Evolutionary conservation across 2,329 filamentous ascomycete species (phyloP), one percentile per base, ranked within the genome.

Genomic region (Aspergillus quadricinctus): DNA sequence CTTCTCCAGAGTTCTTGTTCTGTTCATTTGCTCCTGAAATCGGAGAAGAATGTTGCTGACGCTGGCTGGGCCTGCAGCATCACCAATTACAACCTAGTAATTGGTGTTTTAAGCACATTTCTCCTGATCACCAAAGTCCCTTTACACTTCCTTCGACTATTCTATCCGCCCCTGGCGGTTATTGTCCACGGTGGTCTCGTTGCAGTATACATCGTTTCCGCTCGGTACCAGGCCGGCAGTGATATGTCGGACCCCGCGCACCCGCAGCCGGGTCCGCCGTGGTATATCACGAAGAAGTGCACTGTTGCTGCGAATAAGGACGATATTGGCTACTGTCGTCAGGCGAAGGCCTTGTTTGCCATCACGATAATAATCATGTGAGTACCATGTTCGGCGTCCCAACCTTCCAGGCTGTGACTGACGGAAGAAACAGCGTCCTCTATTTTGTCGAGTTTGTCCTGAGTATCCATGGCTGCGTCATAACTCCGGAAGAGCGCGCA

Each of bases 261-360:
- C 58, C 75, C 73, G 3, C 81, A 84, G 59, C 73, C 75, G 7
- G 83, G 84, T 31, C 70, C 82, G 19, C 83, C 84, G 7, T 87
- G 84, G 84, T 86, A 86, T 66, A 81, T 87, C 61, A 81, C 81
- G 52, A 85, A 86, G 69, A 81, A 73, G 61, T 87, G 84, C 72
- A 77, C 71, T 52, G 78, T 84, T 25, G 78, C 81, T 0, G 69
- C 70, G 5, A 69, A 76, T 45, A 71, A 73, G 49, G 75, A 72
- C 48, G 74, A 81, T 53, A 70, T 80, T 31, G 67, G 66, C 19
- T 87, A 84, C 66, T 87, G 84, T 68, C 72, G 78, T 70, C 84
- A 87, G 70, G 83, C 84, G 4, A 84, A 86, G 65, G 75, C 77
- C 6, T 72, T 78, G 3, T 86, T 86, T 64, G 82, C 78, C 1